Conservation (phyloP, 1,139 yeast species). For the Scheffersomyces lignicola region DNA sequence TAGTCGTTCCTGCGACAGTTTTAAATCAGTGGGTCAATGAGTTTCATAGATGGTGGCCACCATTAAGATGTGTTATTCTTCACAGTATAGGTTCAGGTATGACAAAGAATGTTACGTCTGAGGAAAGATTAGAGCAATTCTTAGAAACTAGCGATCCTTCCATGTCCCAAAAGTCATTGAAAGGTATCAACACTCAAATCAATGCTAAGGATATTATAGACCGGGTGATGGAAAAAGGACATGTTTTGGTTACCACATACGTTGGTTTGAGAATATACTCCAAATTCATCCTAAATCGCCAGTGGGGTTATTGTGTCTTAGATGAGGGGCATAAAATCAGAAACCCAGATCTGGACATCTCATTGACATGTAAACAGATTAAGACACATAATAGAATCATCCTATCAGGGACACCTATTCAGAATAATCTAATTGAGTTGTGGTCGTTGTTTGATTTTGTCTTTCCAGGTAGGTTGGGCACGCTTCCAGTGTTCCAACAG, state of each 20-base stretch:
- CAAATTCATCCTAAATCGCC: conserved; percentile 59
- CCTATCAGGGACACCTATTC: conserved; percentile 94
- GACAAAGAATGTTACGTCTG: conserved; percentile 43
- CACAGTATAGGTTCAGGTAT: conserved; percentile 94
- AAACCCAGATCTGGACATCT: conserved; percentile 89
- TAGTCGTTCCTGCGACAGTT: conserved; percentile 97
- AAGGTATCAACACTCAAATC: conserved; percentile 33
- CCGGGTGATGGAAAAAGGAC: conserved; percentile 61
- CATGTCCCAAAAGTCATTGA: conserved; percentile 27
- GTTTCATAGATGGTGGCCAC: conserved; percentile 98
- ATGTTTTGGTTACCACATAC: conserved; percentile 86
- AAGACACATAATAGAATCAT: conserved; percentile 82
- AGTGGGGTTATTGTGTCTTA: conserved; percentile 88
- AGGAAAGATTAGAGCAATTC: conserved; percentile 51
- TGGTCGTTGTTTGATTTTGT: conserved; percentile 97
- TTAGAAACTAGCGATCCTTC: conserved; percentile 51
- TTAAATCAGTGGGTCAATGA: conserved; percentile 96
- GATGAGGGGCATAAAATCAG: conserved; percentile 98
- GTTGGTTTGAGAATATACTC: conserved; percentile 85
- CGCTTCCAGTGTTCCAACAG: conserved; percentile 89
- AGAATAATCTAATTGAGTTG: conserved; percentile 83
- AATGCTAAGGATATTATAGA: conserved; percentile 51
- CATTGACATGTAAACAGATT: conserved; percentile 80
- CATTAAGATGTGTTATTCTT: conserved; percentile 77
- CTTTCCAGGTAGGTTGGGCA: conserved; percentile 91